Evolutionary conservation across 192 early-diverging fungal genomes (phyloP).

Genomic region (Entomortierella parvispora): DNA sequence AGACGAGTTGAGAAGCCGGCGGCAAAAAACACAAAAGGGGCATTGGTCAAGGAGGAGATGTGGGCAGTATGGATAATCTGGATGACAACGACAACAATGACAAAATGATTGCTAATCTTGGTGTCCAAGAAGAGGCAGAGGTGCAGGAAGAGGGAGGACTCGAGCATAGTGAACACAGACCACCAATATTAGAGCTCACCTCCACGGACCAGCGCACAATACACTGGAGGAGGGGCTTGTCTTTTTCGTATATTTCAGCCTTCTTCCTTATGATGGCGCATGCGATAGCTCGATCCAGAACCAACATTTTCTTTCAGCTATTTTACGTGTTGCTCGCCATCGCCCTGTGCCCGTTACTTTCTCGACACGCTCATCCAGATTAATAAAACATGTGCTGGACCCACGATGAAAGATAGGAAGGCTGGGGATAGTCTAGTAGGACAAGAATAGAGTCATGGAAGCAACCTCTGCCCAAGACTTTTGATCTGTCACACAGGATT

Average conservation of each 20-base stretch:
- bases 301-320: constrained; percentile 7
- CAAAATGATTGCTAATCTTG: no score
- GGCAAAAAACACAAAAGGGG: no score
- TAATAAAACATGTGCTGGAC: background rate
- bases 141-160: background rate
- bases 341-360: background rate
- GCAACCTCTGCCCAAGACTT: no score
- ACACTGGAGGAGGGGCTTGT: background rate
- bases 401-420: no score
- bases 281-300: constrained; percentile 6
- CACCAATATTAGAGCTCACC: background rate
- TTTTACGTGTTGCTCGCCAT: constrained; percentile 13
- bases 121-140: background rate
- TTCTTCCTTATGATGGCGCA: background rate
- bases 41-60: background rate
- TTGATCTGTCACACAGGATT: no score
- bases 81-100: background rate
- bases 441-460: no score
- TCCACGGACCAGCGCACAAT: no score
- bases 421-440: no score
- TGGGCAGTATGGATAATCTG: background rate
- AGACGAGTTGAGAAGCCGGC: constrained; percentile 40
- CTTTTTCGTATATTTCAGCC: no score
- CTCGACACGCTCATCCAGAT: background rate
- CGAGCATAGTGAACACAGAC: background rate